phyloP scores from a whole-genome alignment of 169 alveolate species.

The Condylostoma magnum region DNA sequence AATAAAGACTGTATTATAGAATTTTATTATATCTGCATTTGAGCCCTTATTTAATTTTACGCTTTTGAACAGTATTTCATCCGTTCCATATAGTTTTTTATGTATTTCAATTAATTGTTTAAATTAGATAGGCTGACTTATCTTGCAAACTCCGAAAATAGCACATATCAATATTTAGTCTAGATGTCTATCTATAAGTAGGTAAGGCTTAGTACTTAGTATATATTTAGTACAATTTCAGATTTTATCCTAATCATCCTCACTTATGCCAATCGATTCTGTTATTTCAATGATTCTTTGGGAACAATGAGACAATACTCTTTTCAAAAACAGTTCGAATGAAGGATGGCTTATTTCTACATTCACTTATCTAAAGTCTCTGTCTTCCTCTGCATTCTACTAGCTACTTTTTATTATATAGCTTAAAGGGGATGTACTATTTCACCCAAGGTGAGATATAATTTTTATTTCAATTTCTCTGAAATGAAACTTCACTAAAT shows the following conservation, averaged over 20 bases:
- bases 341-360: neutral
- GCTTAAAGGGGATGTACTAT: no score
- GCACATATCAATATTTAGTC: constrained; percentile 52
- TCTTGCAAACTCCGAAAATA: constrained; percentile 51
- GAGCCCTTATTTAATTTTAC: constrained; percentile 24
- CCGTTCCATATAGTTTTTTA: neutral
- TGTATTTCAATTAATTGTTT: constrained; percentile 37
- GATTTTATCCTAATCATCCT: constrained; percentile 35
- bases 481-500: constrained; percentile 34
- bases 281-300: constrained; percentile 32
- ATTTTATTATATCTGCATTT: constrained; percentile 40
- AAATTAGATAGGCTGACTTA: constrained; percentile 7
- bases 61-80: constrained; percentile 29
- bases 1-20: constrained; percentile 47
- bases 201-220: constrained; percentile 34
- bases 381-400: neutral
- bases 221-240: constrained; percentile 40
- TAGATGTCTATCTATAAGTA: constrained; percentile 43
- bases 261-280: constrained; percentile 19
- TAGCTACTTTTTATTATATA: no score
- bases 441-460: constrained; percentile 42
- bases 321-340: constrained; percentile 39
- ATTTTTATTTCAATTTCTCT: constrained; percentile 49
- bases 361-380: neutral
- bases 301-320: constrained; percentile 43